Evolutionary conservation across 208 protist species (phyloP), one percentile per base, ranked within the genome.

Genomic region (Blastocrithidia nonstop): DNA sequence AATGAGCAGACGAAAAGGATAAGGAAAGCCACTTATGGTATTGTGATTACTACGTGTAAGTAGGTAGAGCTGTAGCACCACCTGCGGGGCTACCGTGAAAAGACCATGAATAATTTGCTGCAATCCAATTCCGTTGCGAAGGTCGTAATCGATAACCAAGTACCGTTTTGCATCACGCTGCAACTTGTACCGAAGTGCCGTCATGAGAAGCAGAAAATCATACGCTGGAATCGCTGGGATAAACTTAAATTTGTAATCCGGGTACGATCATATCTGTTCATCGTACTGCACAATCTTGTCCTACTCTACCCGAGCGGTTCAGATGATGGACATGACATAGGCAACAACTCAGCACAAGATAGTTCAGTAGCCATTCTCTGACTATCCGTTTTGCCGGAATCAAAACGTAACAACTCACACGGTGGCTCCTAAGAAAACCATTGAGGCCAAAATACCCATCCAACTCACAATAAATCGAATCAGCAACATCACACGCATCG

Each of bases 101-200:
- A 64, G 57, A 31, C 66, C 63, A 50, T 80, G 45, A 39, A 58
- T 43, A 38, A 84, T 72, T 11, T 78, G 62, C 41, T 85, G 59
- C 25, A 85, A 51, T 0, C 62, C 45, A 3, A 81, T 61, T 6
- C 66, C 67, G 50, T 82, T 84, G 42, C 67, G 66, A n/a, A 91
- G 58, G 39, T 91, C 81, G 59, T 76, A 74, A 17, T 77, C 66
- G 50, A 91, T 87, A 29, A 87, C 61, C 50, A 87, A 79, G 56
- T 78, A 87, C 21, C 57, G 59, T 29, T 41, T 43, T 36, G 66
- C 70, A 21, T 82, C 59, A 0, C 37, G 29, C 0, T 49, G 40
- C 11, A 75, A 37, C 42, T 73, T 64, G 62, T 92, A 88, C 8
- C 77, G 66, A 29, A 88, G 48, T 4, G 58, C 51, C 15, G 59